A percentile compares a stretch with the other conserved stretches of the same genome.
Conservation (phyloP, 805 yeast genomes). For the Cyberlindnera bimundalis region DNA sequence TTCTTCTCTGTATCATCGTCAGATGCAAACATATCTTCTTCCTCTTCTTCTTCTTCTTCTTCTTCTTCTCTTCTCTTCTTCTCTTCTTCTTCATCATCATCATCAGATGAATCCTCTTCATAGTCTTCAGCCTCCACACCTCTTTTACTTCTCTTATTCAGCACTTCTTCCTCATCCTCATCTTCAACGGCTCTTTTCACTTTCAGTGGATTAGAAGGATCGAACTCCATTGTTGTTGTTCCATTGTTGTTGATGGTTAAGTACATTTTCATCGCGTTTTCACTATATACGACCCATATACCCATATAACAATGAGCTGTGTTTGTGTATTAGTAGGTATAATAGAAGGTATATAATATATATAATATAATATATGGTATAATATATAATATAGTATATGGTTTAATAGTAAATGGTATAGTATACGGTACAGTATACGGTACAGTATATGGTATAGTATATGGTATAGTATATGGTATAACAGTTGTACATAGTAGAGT, state of each 20-base stretch:
- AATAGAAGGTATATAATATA: too few species aligned
- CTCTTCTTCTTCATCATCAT: conserved; percentile 11
- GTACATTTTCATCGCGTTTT: too few species aligned
- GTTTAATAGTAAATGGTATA: too few species aligned
- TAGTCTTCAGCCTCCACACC: conserved; percentile 19
- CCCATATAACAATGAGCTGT: too few species aligned
- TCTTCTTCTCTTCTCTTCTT: conserved; percentile 21
- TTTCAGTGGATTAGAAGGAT: conserved; percentile 7
- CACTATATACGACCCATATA: too few species aligned
- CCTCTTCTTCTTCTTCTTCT: conserved; percentile 27
- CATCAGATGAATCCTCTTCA: conserved; percentile 24
- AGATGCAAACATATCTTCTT: conserved; percentile 20
- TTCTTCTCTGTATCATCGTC: conserved; percentile 30
- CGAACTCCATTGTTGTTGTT: conserved; percentile 7
- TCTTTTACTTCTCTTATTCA: conserved; percentile 18
- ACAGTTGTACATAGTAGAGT: too few species aligned
- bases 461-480: too few species aligned
- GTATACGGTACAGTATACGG: too few species aligned
- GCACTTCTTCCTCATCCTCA: conserved; percentile 20
- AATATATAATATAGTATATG: background rate
- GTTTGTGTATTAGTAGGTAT: too few species aligned
- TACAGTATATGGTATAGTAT: too few species aligned
- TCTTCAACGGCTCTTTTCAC: conserved; percentile 1
- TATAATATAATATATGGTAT: too few species aligned
- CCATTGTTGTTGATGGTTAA: too few species aligned